Evolutionary conservation across 129 eudicot genomes (phyloP), one percentile per base, ranked within the genome.

Genomic region (Helichrysum umbraculigerum): DNA sequence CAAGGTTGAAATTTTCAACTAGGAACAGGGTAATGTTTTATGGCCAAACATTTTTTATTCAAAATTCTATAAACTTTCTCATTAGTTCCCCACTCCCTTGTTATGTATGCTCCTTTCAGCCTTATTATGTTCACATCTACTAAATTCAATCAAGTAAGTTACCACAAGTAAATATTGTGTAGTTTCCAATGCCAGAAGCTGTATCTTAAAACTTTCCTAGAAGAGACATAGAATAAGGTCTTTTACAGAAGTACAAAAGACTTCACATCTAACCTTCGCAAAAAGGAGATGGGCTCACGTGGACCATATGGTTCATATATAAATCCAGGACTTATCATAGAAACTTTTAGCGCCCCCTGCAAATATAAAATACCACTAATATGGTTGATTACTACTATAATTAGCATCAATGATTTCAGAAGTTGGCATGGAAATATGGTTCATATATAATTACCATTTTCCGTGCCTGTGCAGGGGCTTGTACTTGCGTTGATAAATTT

Each of bases 311-410:
- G 98, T 80, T 93, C 98, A 33, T 87, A 90, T 42, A 93, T 60
- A 71, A 93, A 41, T 71, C 98, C 98, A 76, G 98, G 98, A 87
- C 98, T 93, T 65, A 73, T 6, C 97, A 87, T 87, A 37, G 96
- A 76, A 66, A 93, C 87, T 63, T 85, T 79, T 57, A 90, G 15
- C 29, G 97, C 81, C 57, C 96, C 98, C 98, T 93, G 89, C 78
- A 76, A 25, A 69, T 47, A 82, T 62, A 68, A 61, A 84, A 64
- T 59, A 51, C n/a, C 76, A 78, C 22, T 15, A 16, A 59, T 5
- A 22, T 16, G 20, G 65, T 21, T 59, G 8, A 59, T 22, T 59
- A 33, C 33, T 59, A 20, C 0, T 59, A 59, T 19, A 21, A 59
- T 8, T 12, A 22, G 16, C 97, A 59, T 83, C 85, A 20, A 91